Base-by-base conservation (phyloP, 208 protist species). In the Crithidia bombi region DNA sequence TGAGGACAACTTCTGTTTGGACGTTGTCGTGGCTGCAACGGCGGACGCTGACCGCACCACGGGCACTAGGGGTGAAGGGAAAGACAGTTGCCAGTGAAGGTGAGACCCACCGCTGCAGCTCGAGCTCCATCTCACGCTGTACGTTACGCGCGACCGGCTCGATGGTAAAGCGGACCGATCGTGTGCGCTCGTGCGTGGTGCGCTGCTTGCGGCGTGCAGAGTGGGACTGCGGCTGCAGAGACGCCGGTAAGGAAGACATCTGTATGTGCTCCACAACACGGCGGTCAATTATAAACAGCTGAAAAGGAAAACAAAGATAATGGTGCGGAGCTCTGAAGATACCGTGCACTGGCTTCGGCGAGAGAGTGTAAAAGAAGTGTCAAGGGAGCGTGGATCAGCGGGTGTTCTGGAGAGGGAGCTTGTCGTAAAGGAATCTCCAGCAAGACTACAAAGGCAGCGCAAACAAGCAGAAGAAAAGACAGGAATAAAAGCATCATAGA, bases 21-120 rank as follows among this genome's bases (percentile, higher is more conserved):
- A 26, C 12, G 7, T 19, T 6, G 12, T 11, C 9, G n/a, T 35
- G 15, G 23, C 49, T 41, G 55, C 62, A 67, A 2, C 57, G 57
- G 61, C 63, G 65, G 1, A 82, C 49, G 12, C 65, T 57, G 12
- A 41, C 56, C 21, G 56, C n/a, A 4, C 78, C 78, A 28, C 78
- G 78, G 4, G 68, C 50, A 14, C 54, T 65, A 2, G 49, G 3
- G 21, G 39, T 51, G 47, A 79, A 55, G 5, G 47, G 6, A 25
- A 28, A 33, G 25, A 71, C 17, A 1, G 39, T 26, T 10, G 65
- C 39, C 41, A 69, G 72, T 7, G 65, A 59, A 6, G 38, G 61
- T 49, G 55, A 19, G n/a, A 83, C 35, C 78, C 78, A 83, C 26
- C 19, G 59, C 78, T 71, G 74, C 52, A 83, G 28, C 66, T 75